These are phyloP conservation scores for Puccinia horiana DNA, from an alignment of 1,284 basidiomycete species.

Conservation along the genomic window DNA sequence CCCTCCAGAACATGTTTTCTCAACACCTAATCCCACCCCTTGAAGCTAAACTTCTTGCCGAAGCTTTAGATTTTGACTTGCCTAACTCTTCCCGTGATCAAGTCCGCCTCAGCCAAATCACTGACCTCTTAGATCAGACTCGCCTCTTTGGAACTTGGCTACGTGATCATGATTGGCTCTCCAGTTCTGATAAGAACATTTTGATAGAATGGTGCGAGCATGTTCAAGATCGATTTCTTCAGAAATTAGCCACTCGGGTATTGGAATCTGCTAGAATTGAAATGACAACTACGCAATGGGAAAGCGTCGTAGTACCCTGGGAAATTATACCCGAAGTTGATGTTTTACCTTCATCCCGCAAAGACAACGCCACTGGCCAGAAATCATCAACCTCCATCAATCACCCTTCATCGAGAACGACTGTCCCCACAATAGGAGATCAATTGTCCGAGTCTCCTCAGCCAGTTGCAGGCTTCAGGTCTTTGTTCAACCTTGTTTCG, in stretches of 20 bases:
- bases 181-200: neutral
- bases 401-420: neutral
- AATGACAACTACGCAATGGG: constrained; percentile 46
- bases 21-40: constrained; percentile 8
- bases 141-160: constrained; percentile 38
- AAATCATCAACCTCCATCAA: neutral
- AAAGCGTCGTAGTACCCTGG: constrained; percentile 36
- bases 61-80: constrained; percentile 27
- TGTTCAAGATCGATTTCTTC: constrained; percentile 33
- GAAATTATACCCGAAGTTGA: constrained; percentile 22
- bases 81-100: constrained; percentile 36
- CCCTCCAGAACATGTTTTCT: constrained; percentile 31
- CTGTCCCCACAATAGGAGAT: neutral
- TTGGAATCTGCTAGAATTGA: constrained; percentile 36
- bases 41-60: neutral
- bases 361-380: neutral
- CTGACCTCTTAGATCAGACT: constrained; percentile 22
- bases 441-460: constrained; percentile 5
- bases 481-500: constrained; percentile 34
- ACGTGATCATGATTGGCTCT: constrained; percentile 33
- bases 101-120: constrained; percentile 12
- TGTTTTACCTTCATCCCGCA: neutral
- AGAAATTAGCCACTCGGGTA: constrained; percentile 27
- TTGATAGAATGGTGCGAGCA: constrained; percentile 40
- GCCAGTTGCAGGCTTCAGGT: constrained; percentile 28